Evolutionary conservation across 805 yeast species (phyloP).

Genomic region (Candida parachauliodes): DNA sequence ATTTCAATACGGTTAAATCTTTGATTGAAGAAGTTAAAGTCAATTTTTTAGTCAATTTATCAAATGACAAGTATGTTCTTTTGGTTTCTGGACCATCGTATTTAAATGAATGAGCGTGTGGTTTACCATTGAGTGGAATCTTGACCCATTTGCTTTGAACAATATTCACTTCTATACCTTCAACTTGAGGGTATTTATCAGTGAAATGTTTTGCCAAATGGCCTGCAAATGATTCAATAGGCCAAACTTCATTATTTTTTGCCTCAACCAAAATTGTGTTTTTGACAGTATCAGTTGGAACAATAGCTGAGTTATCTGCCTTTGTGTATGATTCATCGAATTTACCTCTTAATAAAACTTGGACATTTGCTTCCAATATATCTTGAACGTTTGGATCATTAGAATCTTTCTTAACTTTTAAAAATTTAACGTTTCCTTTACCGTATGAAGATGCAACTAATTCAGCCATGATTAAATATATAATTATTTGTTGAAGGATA

Average conservation of each 20-base stretch:
- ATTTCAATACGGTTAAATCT: constrained; percentile 80
- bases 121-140: constrained; percentile 66
- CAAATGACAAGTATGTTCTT: constrained; percentile 50
- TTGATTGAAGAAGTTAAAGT: constrained; percentile 64
- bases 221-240: constrained; percentile 86
- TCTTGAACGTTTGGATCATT: constrained; percentile 71
- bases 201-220: constrained; percentile 80
- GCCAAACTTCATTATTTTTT: constrained; percentile 79
- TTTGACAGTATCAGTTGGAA: constrained; percentile 92
- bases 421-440: constrained; percentile 87
- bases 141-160: constrained; percentile 80
- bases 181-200: constrained; percentile 70
- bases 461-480: constrained; percentile 4
- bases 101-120: constrained; percentile 79
- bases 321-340: constrained; percentile 79
- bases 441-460: constrained; percentile 68
- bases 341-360: constrained; percentile 69
- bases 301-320: constrained; percentile 85
- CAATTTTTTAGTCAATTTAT: constrained; percentile 49
- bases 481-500: too few relatives aligned
- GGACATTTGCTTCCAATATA: constrained; percentile 80
- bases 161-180: constrained; percentile 64
- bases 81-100: constrained; percentile 84
- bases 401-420: constrained; percentile 81
- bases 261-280: constrained; percentile 85